These are phyloP conservation scores for Papiliotrema nemorosa DNA, from an alignment of 1,284 basidiomycete genomes.

Conservation along the genomic window DNA sequence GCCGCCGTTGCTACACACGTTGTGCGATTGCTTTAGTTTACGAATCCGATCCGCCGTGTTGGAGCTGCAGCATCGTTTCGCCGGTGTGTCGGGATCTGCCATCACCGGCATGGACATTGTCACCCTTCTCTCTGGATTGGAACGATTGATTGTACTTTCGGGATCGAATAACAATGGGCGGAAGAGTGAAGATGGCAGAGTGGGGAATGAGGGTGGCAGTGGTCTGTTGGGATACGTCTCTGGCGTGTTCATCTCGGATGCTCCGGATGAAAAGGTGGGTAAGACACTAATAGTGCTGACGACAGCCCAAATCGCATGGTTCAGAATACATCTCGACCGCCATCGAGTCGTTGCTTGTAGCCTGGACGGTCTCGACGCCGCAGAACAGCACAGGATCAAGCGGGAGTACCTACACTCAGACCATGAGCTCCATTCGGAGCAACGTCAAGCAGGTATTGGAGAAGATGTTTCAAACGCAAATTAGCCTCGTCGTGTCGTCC, in stretches of 20 bases:
- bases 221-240: conserved; percentile 48
- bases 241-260: conserved; percentile 47
- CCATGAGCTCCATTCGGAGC: conserved; percentile 46
- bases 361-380: conserved; percentile 31
- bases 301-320: background rate
- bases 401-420: conserved; percentile 39
- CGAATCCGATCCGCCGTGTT: conserved; percentile 60
- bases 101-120: conserved; percentile 77
- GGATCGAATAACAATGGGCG: conserved; percentile 27
- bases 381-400: background rate
- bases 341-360: conserved; percentile 32
- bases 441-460: conserved; percentile 76
- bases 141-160: conserved; percentile 67
- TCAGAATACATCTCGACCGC: conserved; percentile 36
- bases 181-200: conserved; percentile 26
- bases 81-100: too few relatives aligned
- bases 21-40: conserved; percentile 75
- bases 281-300: conserved; percentile 16
- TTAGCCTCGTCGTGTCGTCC: conserved; percentile 71
- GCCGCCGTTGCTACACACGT: conserved; percentile 64
- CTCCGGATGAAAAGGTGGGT: conserved; percentile 29
- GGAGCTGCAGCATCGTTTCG: conserved; percentile 44
- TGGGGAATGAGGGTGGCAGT: conserved; percentile 52
- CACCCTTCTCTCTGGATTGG: conserved; percentile 76
- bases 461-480: conserved; percentile 75